Evolutionary conservation across 2,329 filamentous ascomycete species (phyloP).

Genomic region (Fusarium heterosporum): DNA sequence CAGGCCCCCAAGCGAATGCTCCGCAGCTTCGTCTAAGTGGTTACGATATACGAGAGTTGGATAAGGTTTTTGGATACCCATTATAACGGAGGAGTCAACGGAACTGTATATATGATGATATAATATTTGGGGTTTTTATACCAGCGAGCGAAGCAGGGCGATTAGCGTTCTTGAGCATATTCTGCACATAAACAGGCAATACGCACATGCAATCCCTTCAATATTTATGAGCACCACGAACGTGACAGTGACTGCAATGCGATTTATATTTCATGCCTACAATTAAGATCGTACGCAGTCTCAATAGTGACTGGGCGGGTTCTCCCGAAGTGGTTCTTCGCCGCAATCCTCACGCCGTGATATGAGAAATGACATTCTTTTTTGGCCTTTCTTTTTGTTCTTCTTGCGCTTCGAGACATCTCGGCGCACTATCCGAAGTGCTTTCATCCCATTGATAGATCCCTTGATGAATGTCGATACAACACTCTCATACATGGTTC

Average conservation of each 20-base stretch:
- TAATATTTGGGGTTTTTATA: conserved; percentile 33
- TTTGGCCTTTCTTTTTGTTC: background rate
- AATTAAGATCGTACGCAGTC: background rate
- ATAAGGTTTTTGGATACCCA: conserved; percentile 41
- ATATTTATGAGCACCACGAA: background rate
- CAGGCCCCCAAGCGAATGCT: conserved; percentile 39
- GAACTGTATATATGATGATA: conserved; percentile 31
- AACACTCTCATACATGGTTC: background rate
- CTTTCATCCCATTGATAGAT: background rate
- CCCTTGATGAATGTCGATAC: conserved; percentile 6
- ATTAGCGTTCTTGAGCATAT: conserved; percentile 33
- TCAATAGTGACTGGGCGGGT: background rate
- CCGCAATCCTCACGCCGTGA: background rate
- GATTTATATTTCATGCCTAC: background rate
- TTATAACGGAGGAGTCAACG: conserved; percentile 25
- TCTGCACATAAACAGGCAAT: conserved; percentile 34
- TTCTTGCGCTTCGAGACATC: background rate
- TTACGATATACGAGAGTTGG: conserved; percentile 17
- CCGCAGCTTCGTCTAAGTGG: conserved; percentile 39
- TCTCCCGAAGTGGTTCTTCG: too few species aligned
- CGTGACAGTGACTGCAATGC: background rate
- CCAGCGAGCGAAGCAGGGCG: conserved; percentile 31
- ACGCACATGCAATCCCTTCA: conserved; percentile 22
- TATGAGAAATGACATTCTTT: background rate
- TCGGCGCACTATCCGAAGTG: background rate